A percentile compares a stretch with the other conserved stretches of the same genome.
phyloP scores from a whole-genome alignment of 257 asterid genomes.

The Petunia secreta region DNA sequence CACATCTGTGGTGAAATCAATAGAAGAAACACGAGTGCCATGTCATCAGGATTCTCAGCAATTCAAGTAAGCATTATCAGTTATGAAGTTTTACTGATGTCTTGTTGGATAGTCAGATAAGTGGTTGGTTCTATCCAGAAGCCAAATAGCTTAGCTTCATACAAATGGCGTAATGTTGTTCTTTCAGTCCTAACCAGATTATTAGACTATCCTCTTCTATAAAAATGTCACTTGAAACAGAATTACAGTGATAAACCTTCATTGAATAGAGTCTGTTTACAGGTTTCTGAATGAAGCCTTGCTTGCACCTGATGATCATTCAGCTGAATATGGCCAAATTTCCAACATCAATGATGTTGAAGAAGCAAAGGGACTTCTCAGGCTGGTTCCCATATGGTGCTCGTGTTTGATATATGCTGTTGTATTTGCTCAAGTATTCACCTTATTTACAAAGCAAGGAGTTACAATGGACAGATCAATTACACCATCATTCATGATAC shows the following conservation, averaged over 20 bases:
- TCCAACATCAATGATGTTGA: slow-evolving; percentile 46
- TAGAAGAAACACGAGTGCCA: slow-evolving; percentile 45
- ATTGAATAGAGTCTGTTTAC: neutral
- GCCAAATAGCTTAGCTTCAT: too few species aligned
- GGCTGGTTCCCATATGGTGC: slow-evolving; percentile 65
- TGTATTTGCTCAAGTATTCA: slow-evolving; percentile 52
- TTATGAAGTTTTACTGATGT: neutral
- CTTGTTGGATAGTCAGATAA: neutral
- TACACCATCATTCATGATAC: slow-evolving; percentile 44
- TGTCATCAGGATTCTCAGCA: slow-evolving; percentile 50
- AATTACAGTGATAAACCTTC: neutral
- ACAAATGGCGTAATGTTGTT: neutral
- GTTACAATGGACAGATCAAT: slow-evolving; percentile 62
- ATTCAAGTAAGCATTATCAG: slow-evolving; percentile 45
- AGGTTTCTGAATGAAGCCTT: slow-evolving; percentile 65
- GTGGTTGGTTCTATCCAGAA: neutral
- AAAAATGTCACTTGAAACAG: neutral
- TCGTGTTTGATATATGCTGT: slow-evolving; percentile 53
- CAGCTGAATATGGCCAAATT: slow-evolving; percentile 32
- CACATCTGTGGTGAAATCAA: slow-evolving; percentile 33
- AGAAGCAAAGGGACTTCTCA: slow-evolving; percentile 54
- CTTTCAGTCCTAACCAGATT: neutral
- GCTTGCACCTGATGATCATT: slow-evolving; percentile 36
- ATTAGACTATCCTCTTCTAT: neutral
- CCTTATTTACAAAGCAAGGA: slow-evolving; percentile 66